Evolutionary conservation across 2,329 filamentous ascomycete species (phyloP).

Genomic region (Diaporthe sp.): DNA sequence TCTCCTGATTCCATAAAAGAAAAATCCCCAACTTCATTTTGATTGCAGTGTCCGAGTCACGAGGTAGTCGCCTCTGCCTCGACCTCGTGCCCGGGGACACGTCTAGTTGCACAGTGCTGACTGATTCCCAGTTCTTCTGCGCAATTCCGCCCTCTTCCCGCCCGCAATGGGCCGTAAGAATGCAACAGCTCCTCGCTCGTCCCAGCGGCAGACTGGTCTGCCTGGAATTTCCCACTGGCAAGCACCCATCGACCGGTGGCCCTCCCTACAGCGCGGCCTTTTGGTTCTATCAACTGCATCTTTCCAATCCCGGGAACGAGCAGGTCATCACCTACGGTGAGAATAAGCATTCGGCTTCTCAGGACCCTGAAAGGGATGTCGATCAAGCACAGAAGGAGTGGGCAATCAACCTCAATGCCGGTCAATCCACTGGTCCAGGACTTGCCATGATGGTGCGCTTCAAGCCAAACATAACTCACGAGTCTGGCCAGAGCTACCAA

Average conservation of each 20-base stretch:
- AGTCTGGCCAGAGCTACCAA: constrained; percentile 57
- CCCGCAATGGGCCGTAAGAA: constrained; percentile 65
- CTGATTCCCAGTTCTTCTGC: constrained; percentile 67
- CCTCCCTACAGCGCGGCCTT: constrained; percentile 80
- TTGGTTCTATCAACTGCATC: constrained; percentile 78
- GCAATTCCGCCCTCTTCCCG: constrained; percentile 68
- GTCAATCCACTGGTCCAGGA: constrained; percentile 52
- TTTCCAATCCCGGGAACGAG: constrained; percentile 77
- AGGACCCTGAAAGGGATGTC: constrained; percentile 45
- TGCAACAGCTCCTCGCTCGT: constrained; percentile 62
- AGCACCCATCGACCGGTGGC: constrained; percentile 73
- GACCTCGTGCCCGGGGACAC: not conserved
- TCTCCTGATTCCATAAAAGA: not conserved
- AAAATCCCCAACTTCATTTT: too few species aligned
- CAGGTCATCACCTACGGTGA: constrained; percentile 68
- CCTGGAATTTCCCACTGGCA: constrained; percentile 84
- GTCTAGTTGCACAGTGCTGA: not conserved
- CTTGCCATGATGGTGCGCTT: constrained; percentile 61
- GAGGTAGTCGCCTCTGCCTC: not conserved
- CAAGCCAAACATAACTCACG: constrained; percentile 64
- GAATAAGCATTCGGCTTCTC: constrained; percentile 49
- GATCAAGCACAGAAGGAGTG: not conserved
- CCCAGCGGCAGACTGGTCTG: constrained; percentile 66
- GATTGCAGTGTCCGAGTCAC: not conserved
- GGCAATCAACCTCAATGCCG: constrained; percentile 40